Evolutionary conservation across 2,329 filamentous ascomycete species (phyloP), one percentile per base, ranked within the genome.

Genomic region (Microsporum audouinii): DNA sequence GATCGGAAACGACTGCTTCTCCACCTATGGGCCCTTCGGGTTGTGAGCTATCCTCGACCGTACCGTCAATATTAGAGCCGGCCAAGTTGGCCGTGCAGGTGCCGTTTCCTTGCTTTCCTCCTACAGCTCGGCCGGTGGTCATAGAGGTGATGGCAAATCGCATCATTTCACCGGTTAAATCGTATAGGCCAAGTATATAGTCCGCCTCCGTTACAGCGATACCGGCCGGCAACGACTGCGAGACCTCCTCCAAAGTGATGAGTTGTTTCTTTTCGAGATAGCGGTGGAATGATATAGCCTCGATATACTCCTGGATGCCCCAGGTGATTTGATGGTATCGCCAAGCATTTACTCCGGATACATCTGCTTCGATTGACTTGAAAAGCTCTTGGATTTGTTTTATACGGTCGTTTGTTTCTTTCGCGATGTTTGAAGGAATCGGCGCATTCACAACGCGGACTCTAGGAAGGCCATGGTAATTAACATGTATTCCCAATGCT

Each of bases 101-200:
- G 59, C 38, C 63, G 43, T 66, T 56, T 58, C 60, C 63, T 61
- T 58, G 31, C 12, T 55, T 55, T 64, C 62, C 63, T 65, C 71
- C 77, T 27, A 82, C 71, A 47, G 76, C 31, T 12, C 87, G 88
- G 5, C 79, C 86, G 3, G 91, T 88, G 0, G 91, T 91, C 72
- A 95, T 88, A 31, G 86, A 85, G 4, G 91, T 91, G 58, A 96
- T 94, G 0, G 90, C 91, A 74, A 96, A 97, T 34, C 91, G 84
- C 94, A 99, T 99, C 78, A 97, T 80, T 77, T 99, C 94, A 43
- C 94, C 94, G 0, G 91, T 91, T 67, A 97, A 82, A 73, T 99
- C 94, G 70, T 96, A 96, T 1, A 99, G 76, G 6, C 92, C 94
- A 64, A 94, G 86, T 62, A 96, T 76, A 71, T 96, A 97, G 73